Base-by-base conservation (phyloP, 257 asterid genomes). In the Lavandula angustifolia region DNA sequence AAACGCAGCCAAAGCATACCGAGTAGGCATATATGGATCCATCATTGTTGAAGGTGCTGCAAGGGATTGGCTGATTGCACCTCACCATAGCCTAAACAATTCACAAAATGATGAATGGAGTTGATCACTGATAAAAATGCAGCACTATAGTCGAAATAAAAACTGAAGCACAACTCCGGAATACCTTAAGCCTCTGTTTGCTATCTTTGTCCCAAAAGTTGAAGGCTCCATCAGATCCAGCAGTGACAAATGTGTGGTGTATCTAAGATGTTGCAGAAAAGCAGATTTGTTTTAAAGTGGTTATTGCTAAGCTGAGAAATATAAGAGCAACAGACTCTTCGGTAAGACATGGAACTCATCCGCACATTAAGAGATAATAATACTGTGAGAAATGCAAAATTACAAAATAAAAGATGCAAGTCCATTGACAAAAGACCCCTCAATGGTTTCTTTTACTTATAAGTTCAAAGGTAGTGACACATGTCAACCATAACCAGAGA, bases 161-260 rank as follows among this genome's bases (percentile, higher is more conserved):
- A 41, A 64, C n/a, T 43, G 42, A 47, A 67, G 51, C 67, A 72
- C 58, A 70, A 41, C 22, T 42, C 9, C 7, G 53, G 9, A 33
- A 18, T 64, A 92, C 99, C 92, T 92, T 92, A 14, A 92, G 97
- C 80, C 97, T 81, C 82, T 89, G 96, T 72, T 89, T 89, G 81
- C 97, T 92, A 71, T 89, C 99, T 73, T 89, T 92, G 83, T 92
- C 99, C 99, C 97, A 92, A 63, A 89, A 89, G 73, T 87, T 87
- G 72, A 87, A 92, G 67, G 95, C 86, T 63, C 99, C 99, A 66
- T 89, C 99, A 64, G 99, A 89, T 52, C 99, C 99, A 32, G 95
- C 86, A 14, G 99, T 89, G 62, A 92, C 95, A 83, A 92, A 89
- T 50, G 97, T 92, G 69, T 84, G 95, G 76, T 92, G 91, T 12